Evolutionary conservation across 441 rosid genomes (phyloP).

Genomic region (Kokia cookei): DNA sequence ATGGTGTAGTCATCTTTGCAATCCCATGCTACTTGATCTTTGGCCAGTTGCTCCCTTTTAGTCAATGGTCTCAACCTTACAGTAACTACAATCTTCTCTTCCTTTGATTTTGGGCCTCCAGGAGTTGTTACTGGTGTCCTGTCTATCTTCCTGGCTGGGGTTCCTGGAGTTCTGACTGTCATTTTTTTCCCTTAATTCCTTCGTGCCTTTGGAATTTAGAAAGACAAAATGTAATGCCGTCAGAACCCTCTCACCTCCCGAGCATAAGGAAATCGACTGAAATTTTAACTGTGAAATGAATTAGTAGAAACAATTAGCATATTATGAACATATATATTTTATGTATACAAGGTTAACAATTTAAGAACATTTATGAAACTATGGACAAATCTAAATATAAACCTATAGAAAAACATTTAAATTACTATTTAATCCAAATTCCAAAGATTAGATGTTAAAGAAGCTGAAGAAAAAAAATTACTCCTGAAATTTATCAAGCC

Average conservation of each 20-base stretch:
- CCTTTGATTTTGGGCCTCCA: constrained; percentile 70
- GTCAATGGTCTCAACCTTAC: constrained; percentile 87
- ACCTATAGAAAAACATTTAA: background rate
- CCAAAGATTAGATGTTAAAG: background rate
- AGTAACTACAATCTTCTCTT: constrained; percentile 96
- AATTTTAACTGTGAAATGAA: background rate
- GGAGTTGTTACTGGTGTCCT: constrained; percentile 71
- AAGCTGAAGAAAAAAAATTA: background rate
- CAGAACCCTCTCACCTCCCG: constrained; percentile 12
- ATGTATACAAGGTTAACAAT: background rate
- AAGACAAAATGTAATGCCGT: constrained; percentile 1
- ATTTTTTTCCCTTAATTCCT: constrained; percentile 12
- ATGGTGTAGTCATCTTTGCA: constrained; percentile 82
- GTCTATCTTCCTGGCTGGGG: constrained; percentile 73
- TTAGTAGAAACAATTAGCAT: background rate
- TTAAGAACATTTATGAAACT: background rate
- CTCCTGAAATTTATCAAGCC: background rate
- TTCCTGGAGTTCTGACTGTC: constrained; percentile 76
- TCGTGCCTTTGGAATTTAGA: background rate
- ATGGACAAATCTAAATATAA: background rate
- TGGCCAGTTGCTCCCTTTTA: constrained; percentile 79
- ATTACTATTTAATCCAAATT: background rate
- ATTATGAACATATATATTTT: background rate
- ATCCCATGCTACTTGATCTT: constrained; percentile 96
- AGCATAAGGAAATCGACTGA: constrained; percentile 2